phyloP scores from a whole-genome alignment of 2,329 filamentous ascomycete species.

The Penicillium sclerotigenum region DNA sequence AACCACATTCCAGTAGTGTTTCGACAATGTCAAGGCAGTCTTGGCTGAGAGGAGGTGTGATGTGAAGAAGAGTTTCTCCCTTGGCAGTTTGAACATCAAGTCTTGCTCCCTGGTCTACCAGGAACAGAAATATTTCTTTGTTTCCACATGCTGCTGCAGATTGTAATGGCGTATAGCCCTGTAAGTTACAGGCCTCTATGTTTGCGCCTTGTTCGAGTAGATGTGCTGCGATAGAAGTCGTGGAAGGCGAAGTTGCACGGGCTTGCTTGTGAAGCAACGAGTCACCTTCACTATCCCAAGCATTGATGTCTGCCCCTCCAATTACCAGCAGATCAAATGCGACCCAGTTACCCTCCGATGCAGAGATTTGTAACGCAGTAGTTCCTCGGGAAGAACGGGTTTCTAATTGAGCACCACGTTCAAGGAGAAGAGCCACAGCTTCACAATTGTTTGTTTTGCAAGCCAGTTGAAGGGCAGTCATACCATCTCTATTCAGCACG shows the following conservation, averaged over 20 bases:
- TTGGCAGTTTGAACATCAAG: conserved; percentile 25
- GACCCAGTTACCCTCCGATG: conserved; percentile 24
- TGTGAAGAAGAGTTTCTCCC: conserved; percentile 30
- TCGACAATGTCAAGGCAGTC: conserved; percentile 29
- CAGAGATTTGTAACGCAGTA: conserved; percentile 30
- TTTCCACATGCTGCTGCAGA: conserved; percentile 29
- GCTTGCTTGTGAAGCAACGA: conserved; percentile 30
- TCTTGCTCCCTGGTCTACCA: conserved; percentile 26
- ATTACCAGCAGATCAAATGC: conserved; percentile 32
- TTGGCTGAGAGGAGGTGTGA: conserved; percentile 25
- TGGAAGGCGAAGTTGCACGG: conserved; percentile 2
- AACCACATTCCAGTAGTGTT: conserved; percentile 10
- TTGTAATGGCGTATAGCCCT: conserved; percentile 32
- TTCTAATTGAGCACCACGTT: conserved; percentile 27
- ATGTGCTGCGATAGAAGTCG: conserved; percentile 19
- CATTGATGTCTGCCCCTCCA: conserved; percentile 32
- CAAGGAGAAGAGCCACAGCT: conserved; percentile 27
- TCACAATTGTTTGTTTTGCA: conserved; percentile 31
- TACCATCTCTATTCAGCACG: conserved; percentile 24
- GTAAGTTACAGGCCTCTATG: conserved; percentile 26
- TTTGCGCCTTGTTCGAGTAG: conserved; percentile 28
- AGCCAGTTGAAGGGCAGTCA: conserved; percentile 31
- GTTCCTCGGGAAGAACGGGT: conserved; percentile 19
- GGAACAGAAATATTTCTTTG: conserved; percentile 26
- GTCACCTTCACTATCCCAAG: conserved; percentile 29